These are phyloP conservation scores for Apium graveolens DNA, from an alignment of 129 eudicot species.

Conservation along the genomic window DNA sequence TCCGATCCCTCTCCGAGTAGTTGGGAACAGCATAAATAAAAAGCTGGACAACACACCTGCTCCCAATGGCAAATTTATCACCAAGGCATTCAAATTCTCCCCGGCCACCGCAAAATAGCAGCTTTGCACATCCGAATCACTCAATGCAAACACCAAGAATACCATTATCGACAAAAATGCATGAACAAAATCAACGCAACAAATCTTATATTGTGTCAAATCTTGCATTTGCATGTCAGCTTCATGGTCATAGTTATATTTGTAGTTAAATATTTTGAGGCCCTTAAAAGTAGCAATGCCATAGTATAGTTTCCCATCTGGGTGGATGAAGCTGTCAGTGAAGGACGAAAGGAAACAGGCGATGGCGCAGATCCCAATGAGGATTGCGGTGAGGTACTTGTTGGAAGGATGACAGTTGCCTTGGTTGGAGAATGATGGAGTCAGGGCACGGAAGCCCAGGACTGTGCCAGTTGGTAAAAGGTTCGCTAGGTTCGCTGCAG, in stretches of 20 bases:
- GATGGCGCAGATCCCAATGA: slow-evolving; percentile 17
- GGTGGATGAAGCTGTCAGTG: slow-evolving; percentile 32
- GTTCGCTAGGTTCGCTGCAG: slow-evolving; percentile 34
- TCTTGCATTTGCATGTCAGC: neutral
- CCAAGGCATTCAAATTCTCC: slow-evolving; percentile 16
- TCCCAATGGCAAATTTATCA: slow-evolving; percentile 33
- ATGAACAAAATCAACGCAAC: slow-evolving; percentile 23
- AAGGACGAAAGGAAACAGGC: slow-evolving; percentile 38
- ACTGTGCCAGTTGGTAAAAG: slow-evolving; percentile 49
- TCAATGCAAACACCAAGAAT: slow-evolving; percentile 30
- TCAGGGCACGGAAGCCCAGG: slow-evolving; percentile 32
- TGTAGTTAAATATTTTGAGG: slow-evolving; percentile 23
- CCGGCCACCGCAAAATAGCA: slow-evolving; percentile 18
- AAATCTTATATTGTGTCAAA: slow-evolving; percentile 11
- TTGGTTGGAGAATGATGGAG: slow-evolving; percentile 34
- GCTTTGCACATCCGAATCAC: slow-evolving; percentile 24
- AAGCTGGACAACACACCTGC: slow-evolving; percentile 34
- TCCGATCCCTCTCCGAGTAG: slow-evolving; percentile 40
- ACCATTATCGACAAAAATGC: slow-evolving; percentile 25
- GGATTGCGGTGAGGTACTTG: slow-evolving; percentile 21
- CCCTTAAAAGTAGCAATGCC: slow-evolving; percentile 42
- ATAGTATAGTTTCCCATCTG: slow-evolving; percentile 25
- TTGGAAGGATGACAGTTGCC: slow-evolving; percentile 23
- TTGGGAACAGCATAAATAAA: slow-evolving; percentile 37
- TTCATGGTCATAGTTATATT: neutral